A percentile compares a stretch with the other conserved stretches of the same genome.
phyloP scores from a whole-genome alignment of 306 rosid genomes.

The Boehmeria nivea region DNA sequence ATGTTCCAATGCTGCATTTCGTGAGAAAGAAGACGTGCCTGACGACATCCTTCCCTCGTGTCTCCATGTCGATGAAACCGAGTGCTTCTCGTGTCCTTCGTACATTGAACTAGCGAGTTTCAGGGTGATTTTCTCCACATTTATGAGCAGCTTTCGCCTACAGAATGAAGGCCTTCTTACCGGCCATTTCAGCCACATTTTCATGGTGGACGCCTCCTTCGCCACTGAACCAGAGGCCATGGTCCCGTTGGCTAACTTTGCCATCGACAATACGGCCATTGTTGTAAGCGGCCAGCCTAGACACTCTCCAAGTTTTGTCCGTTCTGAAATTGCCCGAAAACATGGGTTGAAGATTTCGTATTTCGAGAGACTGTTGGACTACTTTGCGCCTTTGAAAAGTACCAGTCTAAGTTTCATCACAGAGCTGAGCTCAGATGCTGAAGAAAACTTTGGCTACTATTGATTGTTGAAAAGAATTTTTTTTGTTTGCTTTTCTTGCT shows the following conservation, averaged over 20 bases:
- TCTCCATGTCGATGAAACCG: background rate
- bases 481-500: too few species aligned
- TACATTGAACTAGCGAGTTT: background rate
- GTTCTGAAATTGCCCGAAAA: constrained; percentile 19
- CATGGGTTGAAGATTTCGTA: constrained; percentile 30
- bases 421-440: too few species aligned
- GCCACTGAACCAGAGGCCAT: constrained; percentile 31
- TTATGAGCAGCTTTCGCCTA: constrained; percentile 27
- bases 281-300: constrained; percentile 21
- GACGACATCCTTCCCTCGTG: constrained; percentile 26
- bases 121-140: constrained; percentile 30
- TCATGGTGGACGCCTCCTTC: constrained; percentile 33
- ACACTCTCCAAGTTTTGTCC: constrained; percentile 17
- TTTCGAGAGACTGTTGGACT: constrained; percentile 36
- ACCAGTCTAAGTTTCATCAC: too few species aligned
- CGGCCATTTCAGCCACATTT: constrained; percentile 32
- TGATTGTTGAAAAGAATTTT: too few species aligned
- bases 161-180: constrained; percentile 22
- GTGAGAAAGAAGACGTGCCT: constrained; percentile 23
- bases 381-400: too few species aligned
- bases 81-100: constrained; percentile 33
- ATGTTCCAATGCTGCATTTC: constrained; percentile 32
- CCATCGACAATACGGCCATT: constrained; percentile 18
- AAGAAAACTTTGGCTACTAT: too few species aligned
- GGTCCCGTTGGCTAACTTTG: constrained; percentile 28